Percentiles rank a stretch among this genome's conserved stretches.
Conservation (phyloP, 768 basidiomycete species). For the Serendipita indica region DNA sequence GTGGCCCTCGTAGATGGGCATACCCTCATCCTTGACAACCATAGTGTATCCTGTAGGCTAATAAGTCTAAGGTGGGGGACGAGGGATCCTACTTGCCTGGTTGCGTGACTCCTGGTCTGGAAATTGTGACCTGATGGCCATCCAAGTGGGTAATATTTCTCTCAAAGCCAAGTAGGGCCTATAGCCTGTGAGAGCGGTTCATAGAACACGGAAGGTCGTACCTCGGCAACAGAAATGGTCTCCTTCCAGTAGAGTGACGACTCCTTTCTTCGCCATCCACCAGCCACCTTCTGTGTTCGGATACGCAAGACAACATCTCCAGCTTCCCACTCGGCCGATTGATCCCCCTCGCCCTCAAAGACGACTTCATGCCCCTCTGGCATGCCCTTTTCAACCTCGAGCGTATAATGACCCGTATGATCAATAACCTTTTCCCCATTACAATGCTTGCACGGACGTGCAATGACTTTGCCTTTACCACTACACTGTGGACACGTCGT, state of each 20-base stretch:
- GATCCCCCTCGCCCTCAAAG: slow-evolving; percentile 94
- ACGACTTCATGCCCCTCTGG: slow-evolving; percentile 88
- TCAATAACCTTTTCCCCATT: slow-evolving; percentile 67
- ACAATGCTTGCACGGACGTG: slow-evolving; percentile 69
- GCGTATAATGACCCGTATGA: slow-evolving; percentile 63
- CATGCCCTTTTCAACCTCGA: slow-evolving; percentile 76
- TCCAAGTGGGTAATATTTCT: slow-evolving; percentile 85
- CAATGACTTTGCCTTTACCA: slow-evolving; percentile 70
- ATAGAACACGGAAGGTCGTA: slow-evolving; percentile 20
- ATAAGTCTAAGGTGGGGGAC: no score
- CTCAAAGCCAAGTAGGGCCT: slow-evolving; percentile 97
- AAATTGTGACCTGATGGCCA: slow-evolving; percentile 58
- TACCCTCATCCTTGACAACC: slow-evolving; percentile 73
- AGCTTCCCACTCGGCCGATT: slow-evolving; percentile 89
- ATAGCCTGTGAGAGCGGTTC: slow-evolving; percentile 7
- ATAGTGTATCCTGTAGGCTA: slow-evolving; percentile 60
- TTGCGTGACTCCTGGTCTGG: slow-evolving; percentile 73
- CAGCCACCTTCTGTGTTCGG: slow-evolving; percentile 58
- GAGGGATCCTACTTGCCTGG: slow-evolving; percentile 40
- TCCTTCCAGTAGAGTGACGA: slow-evolving; percentile 84
- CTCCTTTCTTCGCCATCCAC: slow-evolving; percentile 82
- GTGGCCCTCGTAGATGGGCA: slow-evolving; percentile 50
- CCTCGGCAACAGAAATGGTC: slow-evolving; percentile 83
- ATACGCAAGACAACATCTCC: slow-evolving; percentile 86
- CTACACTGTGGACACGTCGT: slow-evolving; percentile 68